phyloP scores from a whole-genome alignment of 2,329 filamentous ascomycete species.

The Penicillium sp. region DNA sequence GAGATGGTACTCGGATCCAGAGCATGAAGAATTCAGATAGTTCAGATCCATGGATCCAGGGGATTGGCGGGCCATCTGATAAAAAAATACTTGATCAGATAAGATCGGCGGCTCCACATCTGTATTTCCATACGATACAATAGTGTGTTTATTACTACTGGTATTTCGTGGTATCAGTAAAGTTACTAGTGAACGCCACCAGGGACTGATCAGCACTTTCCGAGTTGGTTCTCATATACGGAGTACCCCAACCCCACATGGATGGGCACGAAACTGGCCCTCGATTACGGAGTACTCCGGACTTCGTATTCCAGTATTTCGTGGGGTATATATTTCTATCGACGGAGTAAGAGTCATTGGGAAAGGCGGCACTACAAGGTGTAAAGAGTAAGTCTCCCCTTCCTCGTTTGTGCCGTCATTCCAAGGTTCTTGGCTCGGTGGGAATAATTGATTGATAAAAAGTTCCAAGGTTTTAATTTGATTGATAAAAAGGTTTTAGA shows the following conservation, averaged over 20 bases:
- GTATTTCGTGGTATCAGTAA: neutral
- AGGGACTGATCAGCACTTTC: neutral
- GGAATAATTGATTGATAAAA: neutral
- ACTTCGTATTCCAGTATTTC: no score
- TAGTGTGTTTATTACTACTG: accelerated
- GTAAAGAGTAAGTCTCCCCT: neutral
- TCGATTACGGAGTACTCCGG: no score
- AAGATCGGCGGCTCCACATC: constrained; percentile 1
- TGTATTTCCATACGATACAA: neutral
- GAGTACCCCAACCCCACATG: neutral
- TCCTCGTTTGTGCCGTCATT: neutral
- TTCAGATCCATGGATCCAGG: neutral
- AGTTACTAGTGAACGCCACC: neutral
- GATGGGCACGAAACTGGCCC: neutral
- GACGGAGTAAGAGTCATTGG: neutral
- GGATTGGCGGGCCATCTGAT: constrained; percentile 1
- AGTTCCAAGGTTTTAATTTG: no score
- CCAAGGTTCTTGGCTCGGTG: neutral
- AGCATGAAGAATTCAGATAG: neutral
- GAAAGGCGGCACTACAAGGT: neutral
- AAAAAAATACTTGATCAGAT: constrained; percentile 2
- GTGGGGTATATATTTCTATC: no score
- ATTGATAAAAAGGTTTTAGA: neutral
- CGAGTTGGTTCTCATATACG: neutral
- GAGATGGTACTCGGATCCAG: neutral